These are phyloP conservation scores for Fennellomyces sp. DNA, from an alignment of 371 early-diverging fungal species.

Conservation along the genomic window DNA sequence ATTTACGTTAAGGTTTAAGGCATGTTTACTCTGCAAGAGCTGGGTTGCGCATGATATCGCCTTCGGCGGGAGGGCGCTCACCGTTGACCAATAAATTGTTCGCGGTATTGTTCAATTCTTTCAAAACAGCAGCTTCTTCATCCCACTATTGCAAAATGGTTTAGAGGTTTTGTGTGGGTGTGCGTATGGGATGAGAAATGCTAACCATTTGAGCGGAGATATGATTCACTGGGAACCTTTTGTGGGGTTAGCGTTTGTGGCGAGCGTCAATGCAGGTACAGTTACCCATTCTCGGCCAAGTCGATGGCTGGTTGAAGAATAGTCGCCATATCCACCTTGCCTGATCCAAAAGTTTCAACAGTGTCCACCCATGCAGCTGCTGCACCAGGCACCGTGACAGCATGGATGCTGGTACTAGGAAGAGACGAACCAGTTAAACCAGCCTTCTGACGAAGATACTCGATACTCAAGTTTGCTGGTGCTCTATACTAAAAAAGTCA, in stretches of 20 bases:
- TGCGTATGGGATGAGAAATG: background rate
- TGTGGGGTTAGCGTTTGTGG: too few species aligned
- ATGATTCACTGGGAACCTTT: constrained; percentile 47
- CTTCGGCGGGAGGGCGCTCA: constrained; percentile 59
- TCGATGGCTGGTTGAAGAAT: constrained; percentile 74
- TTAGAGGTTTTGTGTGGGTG: too few species aligned
- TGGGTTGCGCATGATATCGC: constrained; percentile 64
- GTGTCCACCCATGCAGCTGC: constrained; percentile 80
- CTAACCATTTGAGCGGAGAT: constrained; percentile 26
- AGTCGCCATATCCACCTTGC: constrained; percentile 58
- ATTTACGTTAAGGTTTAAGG: too few species aligned
- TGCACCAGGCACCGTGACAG: constrained; percentile 88
- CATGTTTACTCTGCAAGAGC: constrained; percentile 63
- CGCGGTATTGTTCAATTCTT: constrained; percentile 42
- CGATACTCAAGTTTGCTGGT: constrained; percentile 63
- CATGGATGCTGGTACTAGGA: constrained; percentile 54
- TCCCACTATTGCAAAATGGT: constrained; percentile 53
- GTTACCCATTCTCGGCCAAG: constrained; percentile 75
- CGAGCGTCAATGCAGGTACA: too few species aligned
- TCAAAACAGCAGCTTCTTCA: constrained; percentile 43
- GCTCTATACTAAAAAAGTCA: constrained; percentile 36
- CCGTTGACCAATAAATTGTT: constrained; percentile 64
- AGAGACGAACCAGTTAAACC: constrained; percentile 37
- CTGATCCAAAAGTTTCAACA: constrained; percentile 72
- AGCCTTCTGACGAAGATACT: constrained; percentile 31